These are phyloP conservation scores for Edaphochlamys debaryana DNA, from an alignment of 139 green algal genomes.

Conservation along the genomic window DNA sequence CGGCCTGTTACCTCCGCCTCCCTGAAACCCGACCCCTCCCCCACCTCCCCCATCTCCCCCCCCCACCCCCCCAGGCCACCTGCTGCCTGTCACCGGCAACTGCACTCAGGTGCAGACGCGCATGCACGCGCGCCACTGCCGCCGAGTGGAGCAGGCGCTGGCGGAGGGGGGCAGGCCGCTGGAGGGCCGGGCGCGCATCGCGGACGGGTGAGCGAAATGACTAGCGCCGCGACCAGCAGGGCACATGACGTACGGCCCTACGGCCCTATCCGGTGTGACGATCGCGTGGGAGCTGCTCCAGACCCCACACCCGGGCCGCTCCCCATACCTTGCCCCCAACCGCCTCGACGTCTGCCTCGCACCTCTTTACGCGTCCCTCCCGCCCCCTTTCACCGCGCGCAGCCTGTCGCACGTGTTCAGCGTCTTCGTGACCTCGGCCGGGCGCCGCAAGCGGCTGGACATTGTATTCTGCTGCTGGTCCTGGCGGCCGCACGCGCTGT, in stretches of 20 bases:
- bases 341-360: too few relatives aligned
- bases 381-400: not conserved
- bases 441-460: constrained; percentile 23
- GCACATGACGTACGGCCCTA: too few relatives aligned
- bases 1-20: too few relatives aligned
- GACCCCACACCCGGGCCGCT: too few relatives aligned
- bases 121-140: not conserved
- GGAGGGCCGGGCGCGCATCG: not conserved
- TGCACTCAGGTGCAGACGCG: not conserved
- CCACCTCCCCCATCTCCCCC: too few relatives aligned
- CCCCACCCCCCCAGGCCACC: not conserved
- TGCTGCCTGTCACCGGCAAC: constrained; percentile 8
- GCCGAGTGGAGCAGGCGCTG: not conserved
- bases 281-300: too few relatives aligned
- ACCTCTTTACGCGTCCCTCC: too few relatives aligned
- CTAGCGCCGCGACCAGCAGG: too few relatives aligned
- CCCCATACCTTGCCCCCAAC: too few relatives aligned
- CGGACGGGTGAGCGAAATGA: constrained; percentile 24
- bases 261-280: too few relatives aligned
- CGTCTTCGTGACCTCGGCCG: constrained; percentile 15
- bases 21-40: too few relatives aligned
- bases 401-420: constrained; percentile 25
- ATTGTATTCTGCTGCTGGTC: not conserved
- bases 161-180: not conserved
- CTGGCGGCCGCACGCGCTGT: constrained; percentile 28